Percentiles rank a stretch among this genome's conserved stretches.
Evolutionary conservation across 306 rosid genomes (phyloP).

Genomic region (Inga leiocalycina): DNA sequence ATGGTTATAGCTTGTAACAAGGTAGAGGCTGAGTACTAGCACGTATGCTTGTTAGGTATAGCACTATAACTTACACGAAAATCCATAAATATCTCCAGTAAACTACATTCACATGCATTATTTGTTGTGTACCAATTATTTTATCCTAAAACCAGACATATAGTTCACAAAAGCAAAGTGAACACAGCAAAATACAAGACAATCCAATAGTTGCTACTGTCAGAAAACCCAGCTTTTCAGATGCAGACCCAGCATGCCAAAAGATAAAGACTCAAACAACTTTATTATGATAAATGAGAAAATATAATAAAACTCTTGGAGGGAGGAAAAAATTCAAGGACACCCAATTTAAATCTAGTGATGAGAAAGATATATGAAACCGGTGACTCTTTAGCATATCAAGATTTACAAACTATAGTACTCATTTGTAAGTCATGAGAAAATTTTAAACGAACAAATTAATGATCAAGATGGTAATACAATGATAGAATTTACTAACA

Average conservation of each 20-base stretch:
- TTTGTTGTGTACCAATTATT: conserved; percentile 11
- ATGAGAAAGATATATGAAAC: conserved; percentile 15
- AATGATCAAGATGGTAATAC: conserved; percentile 42
- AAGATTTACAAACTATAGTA: conserved; percentile 21
- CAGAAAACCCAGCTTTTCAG: conserved; percentile 33
- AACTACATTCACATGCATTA: conserved; percentile 32
- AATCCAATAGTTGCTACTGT: conserved; percentile 19
- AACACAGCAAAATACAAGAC: conserved; percentile 25
- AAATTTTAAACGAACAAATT: conserved; percentile 22
- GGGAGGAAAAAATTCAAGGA: not conserved
- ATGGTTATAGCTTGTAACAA: conserved; percentile 19
- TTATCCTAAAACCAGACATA: conserved; percentile 29
- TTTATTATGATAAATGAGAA: conserved; percentile 1
- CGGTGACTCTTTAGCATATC: not conserved
- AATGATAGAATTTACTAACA: conserved; percentile 71
- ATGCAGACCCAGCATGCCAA: conserved; percentile 1
- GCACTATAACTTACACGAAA: conserved; percentile 36
- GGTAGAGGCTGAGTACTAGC: conserved; percentile 24
- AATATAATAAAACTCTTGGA: conserved; percentile 1
- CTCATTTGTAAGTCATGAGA: conserved; percentile 31
- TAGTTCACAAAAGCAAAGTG: conserved; percentile 14
- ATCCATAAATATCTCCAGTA: conserved; percentile 29
- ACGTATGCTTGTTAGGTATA: conserved; percentile 16
- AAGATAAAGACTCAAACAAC: not conserved
- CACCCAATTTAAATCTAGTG: conserved; percentile 24